These are phyloP conservation scores for Geranium incanum DNA, from an alignment of 441 rosid genomes.

Conservation along the genomic window DNA sequence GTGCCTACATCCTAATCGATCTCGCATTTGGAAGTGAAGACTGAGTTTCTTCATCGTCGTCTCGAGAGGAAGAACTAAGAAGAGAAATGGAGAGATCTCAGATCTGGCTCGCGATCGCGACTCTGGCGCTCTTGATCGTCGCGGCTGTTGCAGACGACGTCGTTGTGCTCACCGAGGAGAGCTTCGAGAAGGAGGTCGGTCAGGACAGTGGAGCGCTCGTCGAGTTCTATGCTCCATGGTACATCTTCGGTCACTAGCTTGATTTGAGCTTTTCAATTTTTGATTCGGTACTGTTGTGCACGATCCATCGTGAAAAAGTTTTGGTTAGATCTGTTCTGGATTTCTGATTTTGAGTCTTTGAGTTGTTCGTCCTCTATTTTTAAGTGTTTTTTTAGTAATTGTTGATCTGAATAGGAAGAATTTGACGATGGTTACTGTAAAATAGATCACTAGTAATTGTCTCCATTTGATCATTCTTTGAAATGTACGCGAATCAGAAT, in stretches of 20 bases:
- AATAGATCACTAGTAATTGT: not conserved
- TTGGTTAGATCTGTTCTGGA: constrained; percentile 9
- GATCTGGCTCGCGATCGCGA: constrained; percentile 59
- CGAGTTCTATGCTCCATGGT: constrained; percentile 99
- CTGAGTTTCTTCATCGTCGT: not conserved
- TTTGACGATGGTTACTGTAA: not conserved
- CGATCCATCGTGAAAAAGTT: constrained; percentile 15
- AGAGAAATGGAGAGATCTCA: constrained; percentile 53
- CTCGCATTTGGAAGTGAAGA: not conserved
- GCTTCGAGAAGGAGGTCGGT: constrained; percentile 91
- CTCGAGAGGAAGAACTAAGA: not conserved
- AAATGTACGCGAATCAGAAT: not conserved
- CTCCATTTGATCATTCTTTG: not conserved
- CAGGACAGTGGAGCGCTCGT: constrained; percentile 83
- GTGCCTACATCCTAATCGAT: not conserved
- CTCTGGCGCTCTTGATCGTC: constrained; percentile 40
- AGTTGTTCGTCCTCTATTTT: not conserved
- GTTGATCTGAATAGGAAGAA: not conserved
- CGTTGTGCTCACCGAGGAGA: constrained; percentile 72
- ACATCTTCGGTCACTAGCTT: constrained; percentile 9
- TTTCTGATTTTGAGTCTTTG: not conserved
- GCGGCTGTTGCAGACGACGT: constrained; percentile 72
- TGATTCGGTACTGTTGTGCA: not conserved
- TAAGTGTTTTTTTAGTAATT: not conserved
- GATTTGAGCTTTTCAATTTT: not conserved